Evolutionary conservation across 768 basidiomycete species (phyloP).

Genomic region (Boletus reticuloceps): DNA sequence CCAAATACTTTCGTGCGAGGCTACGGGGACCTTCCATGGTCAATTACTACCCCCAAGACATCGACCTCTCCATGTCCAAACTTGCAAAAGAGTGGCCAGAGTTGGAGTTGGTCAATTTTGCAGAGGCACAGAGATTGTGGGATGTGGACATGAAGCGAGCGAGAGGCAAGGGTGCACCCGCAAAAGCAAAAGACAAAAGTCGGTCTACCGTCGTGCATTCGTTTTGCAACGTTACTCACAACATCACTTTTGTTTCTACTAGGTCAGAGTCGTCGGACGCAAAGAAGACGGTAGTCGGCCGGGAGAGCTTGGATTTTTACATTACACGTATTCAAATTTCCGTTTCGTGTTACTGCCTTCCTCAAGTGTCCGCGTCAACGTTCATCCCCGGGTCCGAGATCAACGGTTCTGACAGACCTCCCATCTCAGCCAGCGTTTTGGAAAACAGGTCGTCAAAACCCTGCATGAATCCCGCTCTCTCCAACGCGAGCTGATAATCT

Average conservation of each 20-base stretch:
- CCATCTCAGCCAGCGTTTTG: slow-evolving; percentile 59
- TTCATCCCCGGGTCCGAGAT: slow-evolving; percentile 11
- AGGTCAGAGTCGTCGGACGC: slow-evolving; percentile 54
- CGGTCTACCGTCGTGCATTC: slow-evolving; percentile 17
- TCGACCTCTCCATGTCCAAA: slow-evolving; percentile 54
- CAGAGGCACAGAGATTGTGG: slow-evolving; percentile 58
- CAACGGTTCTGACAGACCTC: slow-evolving; percentile 37
- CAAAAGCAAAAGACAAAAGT: slow-evolving; percentile 75
- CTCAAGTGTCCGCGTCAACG: too few species aligned
- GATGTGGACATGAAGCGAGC: slow-evolving; percentile 67
- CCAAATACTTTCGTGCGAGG: slow-evolving; percentile 83
- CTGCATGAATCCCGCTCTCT: slow-evolving; percentile 53
- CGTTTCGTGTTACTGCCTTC: too few species aligned
- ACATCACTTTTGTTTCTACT: slow-evolving; percentile 7
- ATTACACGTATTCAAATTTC: background rate
- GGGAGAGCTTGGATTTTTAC: background rate
- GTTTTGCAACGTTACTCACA: background rate
- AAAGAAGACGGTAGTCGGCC: slow-evolving; percentile 39
- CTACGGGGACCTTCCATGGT: slow-evolving; percentile 86
- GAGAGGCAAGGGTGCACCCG: slow-evolving; percentile 81
- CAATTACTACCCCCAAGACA: slow-evolving; percentile 71
- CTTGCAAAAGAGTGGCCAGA: slow-evolving; percentile 53
- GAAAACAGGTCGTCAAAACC: slow-evolving; percentile 64
- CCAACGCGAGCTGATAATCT: slow-evolving; percentile 39
- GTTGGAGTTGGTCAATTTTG: slow-evolving; percentile 58